A percentile compares a stretch with the other conserved stretches of the same genome.
These are phyloP conservation scores for Chaetomium olivaceum DNA, from an alignment of 2,329 filamentous ascomycete species.

Conservation along the genomic window DNA sequence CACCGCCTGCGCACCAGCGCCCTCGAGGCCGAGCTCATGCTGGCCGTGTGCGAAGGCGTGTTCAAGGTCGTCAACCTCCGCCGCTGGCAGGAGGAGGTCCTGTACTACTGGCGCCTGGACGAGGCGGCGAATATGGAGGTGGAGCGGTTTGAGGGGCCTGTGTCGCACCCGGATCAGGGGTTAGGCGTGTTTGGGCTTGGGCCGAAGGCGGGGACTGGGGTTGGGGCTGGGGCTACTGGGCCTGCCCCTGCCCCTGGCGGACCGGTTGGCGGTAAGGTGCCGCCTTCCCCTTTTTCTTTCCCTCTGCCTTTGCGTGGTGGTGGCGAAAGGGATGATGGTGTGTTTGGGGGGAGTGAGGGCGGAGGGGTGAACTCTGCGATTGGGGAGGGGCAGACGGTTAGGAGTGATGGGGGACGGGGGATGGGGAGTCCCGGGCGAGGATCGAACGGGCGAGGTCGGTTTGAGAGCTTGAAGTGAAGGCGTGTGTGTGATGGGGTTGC, in stretches of 20 bases:
- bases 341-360: not conserved
- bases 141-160: not conserved
- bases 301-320: not conserved
- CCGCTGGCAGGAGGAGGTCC: slow-evolving; percentile 47
- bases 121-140: slow-evolving; percentile 33
- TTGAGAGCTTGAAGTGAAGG: slow-evolving; percentile 1
- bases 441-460: slow-evolving; percentile 7
- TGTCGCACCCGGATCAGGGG: not conserved
- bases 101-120: slow-evolving; percentile 45
- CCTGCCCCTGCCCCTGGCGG: not conserved
- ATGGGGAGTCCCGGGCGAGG: not conserved
- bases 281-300: not conserved
- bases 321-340: not conserved
- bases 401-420: slow-evolving; percentile 16
- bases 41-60: slow-evolving; percentile 39
- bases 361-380: slow-evolving; percentile 22
- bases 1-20: slow-evolving; percentile 51
- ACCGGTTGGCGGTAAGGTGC: not conserved
- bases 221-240: not conserved
- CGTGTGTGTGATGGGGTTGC: not conserved
- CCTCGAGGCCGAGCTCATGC: slow-evolving; percentile 48
- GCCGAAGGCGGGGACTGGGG: not conserved
- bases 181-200: not conserved
- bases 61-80: slow-evolving; percentile 39
- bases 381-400: slow-evolving; percentile 11